Percentiles rank a stretch among this genome's conserved stretches.
These are phyloP conservation scores for Miscanthus sacchariflorus DNA, from an alignment of 202 grass and related monocot species.

Conservation along the genomic window DNA sequence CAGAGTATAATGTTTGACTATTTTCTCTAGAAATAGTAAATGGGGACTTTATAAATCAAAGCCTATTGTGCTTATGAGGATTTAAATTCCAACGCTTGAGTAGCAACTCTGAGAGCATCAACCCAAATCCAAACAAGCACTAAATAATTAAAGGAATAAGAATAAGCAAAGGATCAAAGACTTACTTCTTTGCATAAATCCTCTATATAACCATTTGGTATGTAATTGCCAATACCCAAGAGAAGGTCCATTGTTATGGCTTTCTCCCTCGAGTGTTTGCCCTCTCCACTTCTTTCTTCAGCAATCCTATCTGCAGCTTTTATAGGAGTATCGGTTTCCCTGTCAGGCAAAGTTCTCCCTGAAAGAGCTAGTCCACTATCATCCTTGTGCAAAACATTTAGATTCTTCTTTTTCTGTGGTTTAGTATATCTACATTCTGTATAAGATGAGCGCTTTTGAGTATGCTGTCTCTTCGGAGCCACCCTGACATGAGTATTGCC, in stretches of 20 bases:
- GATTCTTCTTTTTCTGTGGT: slow-evolving; percentile 56
- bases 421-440: slow-evolving; percentile 38
- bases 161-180: slow-evolving; percentile 32
- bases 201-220: slow-evolving; percentile 48
- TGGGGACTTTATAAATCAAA: not conserved
- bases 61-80: slow-evolving; percentile 6
- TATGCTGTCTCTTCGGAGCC: slow-evolving; percentile 41
- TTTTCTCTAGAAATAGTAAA: slow-evolving; percentile 29
- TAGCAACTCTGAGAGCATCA: not conserved
- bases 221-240: slow-evolving; percentile 44
- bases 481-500: slow-evolving; percentile 19
- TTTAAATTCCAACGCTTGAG: slow-evolving; percentile 15
- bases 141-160: slow-evolving; percentile 19
- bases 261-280: slow-evolving; percentile 32
- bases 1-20: not conserved
- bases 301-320: slow-evolving; percentile 37
- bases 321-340: slow-evolving; percentile 2
- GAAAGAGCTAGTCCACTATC: slow-evolving; percentile 29
- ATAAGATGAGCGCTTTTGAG: slow-evolving; percentile 44
- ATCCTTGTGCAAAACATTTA: slow-evolving; percentile 50
- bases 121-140: slow-evolving; percentile 23
- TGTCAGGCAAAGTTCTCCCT: slow-evolving; percentile 31
- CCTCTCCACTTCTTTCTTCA: slow-evolving; percentile 34
- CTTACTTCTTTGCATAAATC: slow-evolving; percentile 56
- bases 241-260: slow-evolving; percentile 36